Conservation (phyloP, 768 basidiomycete genomes). For the Dentipellis fragilis region DNA sequence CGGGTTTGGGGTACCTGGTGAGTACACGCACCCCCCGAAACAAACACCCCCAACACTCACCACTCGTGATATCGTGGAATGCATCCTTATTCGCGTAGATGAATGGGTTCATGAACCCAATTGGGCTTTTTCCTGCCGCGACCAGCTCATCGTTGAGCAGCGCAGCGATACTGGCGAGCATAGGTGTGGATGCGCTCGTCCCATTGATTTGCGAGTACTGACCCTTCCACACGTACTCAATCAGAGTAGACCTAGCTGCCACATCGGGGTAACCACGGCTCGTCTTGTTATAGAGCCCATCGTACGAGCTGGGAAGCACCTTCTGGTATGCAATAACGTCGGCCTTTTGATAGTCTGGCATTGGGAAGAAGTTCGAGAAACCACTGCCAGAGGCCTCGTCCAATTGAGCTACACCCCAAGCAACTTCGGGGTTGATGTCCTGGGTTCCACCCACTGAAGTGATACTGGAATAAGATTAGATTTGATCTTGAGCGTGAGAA, state of each 20-base stretch:
- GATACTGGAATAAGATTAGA: slow-evolving; percentile 7
- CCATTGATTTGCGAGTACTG: slow-evolving; percentile 1
- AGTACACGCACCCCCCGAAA: slow-evolving; percentile 9
- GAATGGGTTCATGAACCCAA: slow-evolving; percentile 16
- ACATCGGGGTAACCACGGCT: slow-evolving; percentile 15
- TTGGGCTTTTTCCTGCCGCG: slow-evolving; percentile 8
- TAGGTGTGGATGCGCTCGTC: slow-evolving; percentile 1
- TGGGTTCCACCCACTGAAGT: slow-evolving; percentile 21
- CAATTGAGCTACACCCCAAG: too few species aligned
- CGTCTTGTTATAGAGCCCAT: slow-evolving; percentile 10
- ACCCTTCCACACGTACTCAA: slow-evolving; percentile 3
- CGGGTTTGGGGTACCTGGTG: slow-evolving; percentile 12
- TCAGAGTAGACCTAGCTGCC: background rate
- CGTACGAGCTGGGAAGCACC: slow-evolving; percentile 1
- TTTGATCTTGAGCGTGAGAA: background rate
- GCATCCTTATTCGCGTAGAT: slow-evolving; percentile 10
- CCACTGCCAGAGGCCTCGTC: slow-evolving; percentile 13
- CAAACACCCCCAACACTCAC: background rate
- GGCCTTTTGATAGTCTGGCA: slow-evolving; percentile 6
- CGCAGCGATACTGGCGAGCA: slow-evolving; percentile 11
- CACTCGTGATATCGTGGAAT: background rate
- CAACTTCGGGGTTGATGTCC: slow-evolving; percentile 1
- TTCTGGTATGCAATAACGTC: slow-evolving; percentile 5
- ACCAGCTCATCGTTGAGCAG: slow-evolving; percentile 14
- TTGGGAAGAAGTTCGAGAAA: slow-evolving; percentile 13